A percentile compares a stretch with the other conserved stretches of the same genome.
These are phyloP conservation scores for Leccinum variabile DNA, from an alignment of 1,284 basidiomycete genomes.

Conservation along the genomic window DNA sequence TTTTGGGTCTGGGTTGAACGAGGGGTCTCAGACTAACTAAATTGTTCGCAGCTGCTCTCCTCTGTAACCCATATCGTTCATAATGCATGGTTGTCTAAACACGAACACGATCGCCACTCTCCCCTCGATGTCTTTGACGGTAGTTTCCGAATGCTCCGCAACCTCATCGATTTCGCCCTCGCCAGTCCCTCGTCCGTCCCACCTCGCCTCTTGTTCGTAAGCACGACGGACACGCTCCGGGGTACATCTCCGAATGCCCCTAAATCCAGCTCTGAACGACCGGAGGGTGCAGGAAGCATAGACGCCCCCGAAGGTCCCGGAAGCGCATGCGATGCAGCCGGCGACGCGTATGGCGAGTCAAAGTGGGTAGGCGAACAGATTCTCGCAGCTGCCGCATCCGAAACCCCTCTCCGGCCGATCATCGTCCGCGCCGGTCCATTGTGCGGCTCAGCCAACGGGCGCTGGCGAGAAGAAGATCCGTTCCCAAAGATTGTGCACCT, in stretches of 20 bases:
- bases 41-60: constrained; percentile 15
- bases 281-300: background rate
- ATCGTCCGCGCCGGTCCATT: constrained; percentile 44
- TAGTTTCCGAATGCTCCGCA: constrained; percentile 39
- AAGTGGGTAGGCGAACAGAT: constrained; percentile 49
- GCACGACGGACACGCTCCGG: constrained; percentile 29
- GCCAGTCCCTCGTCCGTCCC: constrained; percentile 24
- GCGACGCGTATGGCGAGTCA: constrained; percentile 41
- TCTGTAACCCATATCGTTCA: constrained; percentile 30
- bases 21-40: constrained; percentile 6
- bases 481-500: constrained; percentile 34
- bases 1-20: background rate
- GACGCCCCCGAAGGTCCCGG: constrained; percentile 11
- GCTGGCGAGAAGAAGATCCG: constrained; percentile 31
- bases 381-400: constrained; percentile 25
- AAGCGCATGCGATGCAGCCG: constrained; percentile 30
- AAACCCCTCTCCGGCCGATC: constrained; percentile 28
- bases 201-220: constrained; percentile 39
- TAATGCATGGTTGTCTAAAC: constrained; percentile 33
- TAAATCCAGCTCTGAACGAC: background rate
- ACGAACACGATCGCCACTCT: constrained; percentile 36
- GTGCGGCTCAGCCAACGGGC: constrained; percentile 31
- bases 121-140: constrained; percentile 27
- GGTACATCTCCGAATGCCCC: background rate
- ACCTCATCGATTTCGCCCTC: constrained; percentile 43